Evolutionary conservation across 2,329 filamentous ascomycete species (phyloP).

Genomic region (Ceratocystis cubensis): DNA sequence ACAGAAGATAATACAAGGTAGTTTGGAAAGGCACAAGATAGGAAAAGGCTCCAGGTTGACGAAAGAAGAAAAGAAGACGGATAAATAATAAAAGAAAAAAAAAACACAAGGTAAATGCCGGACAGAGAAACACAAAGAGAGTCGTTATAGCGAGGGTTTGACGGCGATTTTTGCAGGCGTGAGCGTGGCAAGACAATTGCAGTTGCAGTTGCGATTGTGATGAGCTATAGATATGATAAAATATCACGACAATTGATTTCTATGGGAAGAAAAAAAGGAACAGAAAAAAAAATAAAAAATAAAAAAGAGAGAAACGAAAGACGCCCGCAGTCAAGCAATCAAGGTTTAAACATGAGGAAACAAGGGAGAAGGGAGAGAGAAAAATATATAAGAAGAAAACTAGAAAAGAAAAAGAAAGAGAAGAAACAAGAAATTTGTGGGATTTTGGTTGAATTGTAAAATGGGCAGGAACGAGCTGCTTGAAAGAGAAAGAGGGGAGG

Average conservation of each 20-base stretch:
- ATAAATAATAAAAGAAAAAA: no score
- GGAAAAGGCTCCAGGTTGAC: not conserved
- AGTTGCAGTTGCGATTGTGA: not conserved
- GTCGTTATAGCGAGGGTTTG: not conserved
- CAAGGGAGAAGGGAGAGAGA: not conserved
- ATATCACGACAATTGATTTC: not conserved
- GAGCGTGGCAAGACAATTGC: not conserved
- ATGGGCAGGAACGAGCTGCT: not conserved
- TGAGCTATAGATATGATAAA: not conserved
- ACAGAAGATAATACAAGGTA: not conserved
- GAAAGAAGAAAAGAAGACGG: not conserved
- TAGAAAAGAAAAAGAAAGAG: slow-evolving; percentile 6
- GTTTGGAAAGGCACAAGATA: not conserved
- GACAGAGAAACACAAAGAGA: not conserved
- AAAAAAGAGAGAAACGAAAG: not conserved
- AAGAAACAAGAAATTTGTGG: slow-evolving; percentile 2
- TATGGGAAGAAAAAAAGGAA: not conserved
- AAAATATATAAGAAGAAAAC: slow-evolving; percentile 4
- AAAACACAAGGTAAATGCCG: not conserved
- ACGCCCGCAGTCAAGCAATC: slow-evolving; percentile 2
- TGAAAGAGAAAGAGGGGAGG: not conserved
- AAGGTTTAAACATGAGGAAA: slow-evolving; percentile 7
- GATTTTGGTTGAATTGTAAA: not conserved
- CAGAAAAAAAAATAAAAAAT: not conserved
- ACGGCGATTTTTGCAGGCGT: not conserved